Conservation (phyloP, 2,329 filamentous ascomycete species). For the Microsporum ferrugineum region DNA sequence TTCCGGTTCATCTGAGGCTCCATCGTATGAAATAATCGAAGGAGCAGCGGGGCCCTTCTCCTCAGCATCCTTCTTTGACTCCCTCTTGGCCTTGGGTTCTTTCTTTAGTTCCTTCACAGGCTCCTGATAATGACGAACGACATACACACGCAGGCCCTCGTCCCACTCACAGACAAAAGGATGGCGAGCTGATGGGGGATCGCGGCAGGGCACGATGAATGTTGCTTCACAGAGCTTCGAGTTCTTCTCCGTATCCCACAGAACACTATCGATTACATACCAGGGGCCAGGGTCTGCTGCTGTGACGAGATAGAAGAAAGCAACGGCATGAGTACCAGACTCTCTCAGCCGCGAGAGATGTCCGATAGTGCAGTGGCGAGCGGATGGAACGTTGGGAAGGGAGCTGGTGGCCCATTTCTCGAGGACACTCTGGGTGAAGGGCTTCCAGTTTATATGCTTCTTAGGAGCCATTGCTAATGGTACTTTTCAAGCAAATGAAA, state of each 20-base stretch:
- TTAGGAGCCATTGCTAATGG: neutral
- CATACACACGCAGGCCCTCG: constrained; percentile 2
- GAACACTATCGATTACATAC: constrained; percentile 5
- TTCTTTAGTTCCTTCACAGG: neutral
- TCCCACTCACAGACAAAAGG: constrained; percentile 7
- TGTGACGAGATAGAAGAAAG: constrained; percentile 6
- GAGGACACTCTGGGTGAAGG: constrained; percentile 6
- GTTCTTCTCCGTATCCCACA: constrained; percentile 8
- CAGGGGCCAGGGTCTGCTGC: constrained; percentile 5
- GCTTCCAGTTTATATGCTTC: constrained; percentile 7
- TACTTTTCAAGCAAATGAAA: neutral
- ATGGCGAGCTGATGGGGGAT: neutral
- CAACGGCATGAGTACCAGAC: neutral
- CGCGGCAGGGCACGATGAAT: constrained; percentile 11
- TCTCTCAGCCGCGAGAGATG: constrained; percentile 9
- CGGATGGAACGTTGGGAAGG: constrained; percentile 8
- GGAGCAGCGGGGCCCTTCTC: neutral
- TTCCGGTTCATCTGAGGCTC: neutral
- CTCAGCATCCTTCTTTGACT: neutral
- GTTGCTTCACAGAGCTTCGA: constrained; percentile 4
- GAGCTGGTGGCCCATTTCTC: constrained; percentile 4
- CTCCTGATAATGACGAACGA: constrained; percentile 4
- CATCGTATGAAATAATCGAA: neutral
- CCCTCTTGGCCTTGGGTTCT: neutral
- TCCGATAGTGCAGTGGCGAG: constrained; percentile 6